Evolutionary conservation across 176 grass and related monocot species (phyloP), one percentile per base, ranked within the genome.

Genomic region (Chrysopogon serrulatus): DNA sequence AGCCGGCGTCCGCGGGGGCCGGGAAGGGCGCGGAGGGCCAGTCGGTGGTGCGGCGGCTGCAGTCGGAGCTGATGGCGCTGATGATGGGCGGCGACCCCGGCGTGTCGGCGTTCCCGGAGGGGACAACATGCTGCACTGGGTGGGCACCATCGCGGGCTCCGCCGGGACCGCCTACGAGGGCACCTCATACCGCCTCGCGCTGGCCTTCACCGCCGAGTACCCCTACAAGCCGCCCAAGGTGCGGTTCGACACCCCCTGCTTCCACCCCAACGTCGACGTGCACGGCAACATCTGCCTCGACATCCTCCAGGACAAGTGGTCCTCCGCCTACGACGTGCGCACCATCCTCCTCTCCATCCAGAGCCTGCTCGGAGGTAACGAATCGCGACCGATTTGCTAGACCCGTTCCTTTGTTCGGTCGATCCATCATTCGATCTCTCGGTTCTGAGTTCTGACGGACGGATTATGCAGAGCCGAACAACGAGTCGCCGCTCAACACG

Each of bases 291-390:
- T 98, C 82, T 98, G 93, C 87, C 91, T 98, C 74, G 96, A 95
- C 78, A 98, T 98, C 79, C 96, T 87, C 33, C 88, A 95, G 93
- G 96, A 98, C 83, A 98, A 98, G 76, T 98, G 96, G 93, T 92
- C 96, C 53, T 95, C 93, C 49, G 93, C 96, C 18, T 98, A 98
- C 89, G 96, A 98, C 88, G 96, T 98, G 27, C 94, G 96, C 79
- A 98, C 96, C 81, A 92, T 95, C 81, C 93, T 98, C 62, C 89
- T 95, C 33, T 98, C 96, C 82, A 94, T 98, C 76, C 93, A 98
- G 85, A 95, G 93, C 77, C 91, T 98, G 30, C 81, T 98, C 59
- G 96, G 93, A 82, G 95, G 95, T 97, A 56, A 41, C 4, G 2
- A 4, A 3, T 32, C 4, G 8, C 67, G 1, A 10, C 11, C 59